These are phyloP conservation scores for Boletellus ananas DNA, from an alignment of 768 basidiomycete genomes.

Conservation along the genomic window DNA sequence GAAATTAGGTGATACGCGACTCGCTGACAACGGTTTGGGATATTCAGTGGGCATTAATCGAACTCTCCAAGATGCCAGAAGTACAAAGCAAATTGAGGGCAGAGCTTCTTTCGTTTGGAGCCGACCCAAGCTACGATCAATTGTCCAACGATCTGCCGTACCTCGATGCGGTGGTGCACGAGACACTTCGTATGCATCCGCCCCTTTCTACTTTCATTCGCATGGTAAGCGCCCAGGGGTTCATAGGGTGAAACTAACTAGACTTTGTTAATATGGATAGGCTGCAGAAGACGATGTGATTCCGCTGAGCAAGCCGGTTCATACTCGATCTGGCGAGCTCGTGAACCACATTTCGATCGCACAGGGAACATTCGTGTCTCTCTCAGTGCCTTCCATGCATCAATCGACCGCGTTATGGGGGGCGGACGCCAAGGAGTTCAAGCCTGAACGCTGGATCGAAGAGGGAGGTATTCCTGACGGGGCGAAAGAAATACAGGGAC, in stretches of 20 bases:
- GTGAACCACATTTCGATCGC: slow-evolving; percentile 40
- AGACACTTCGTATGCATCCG: slow-evolving; percentile 45
- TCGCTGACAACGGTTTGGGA: not conserved
- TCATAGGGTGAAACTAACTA: no score
- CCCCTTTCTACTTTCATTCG: slow-evolving; percentile 29
- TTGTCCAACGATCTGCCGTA: slow-evolving; percentile 41
- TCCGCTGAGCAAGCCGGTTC: slow-evolving; percentile 48
- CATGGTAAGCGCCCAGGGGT: not conserved
- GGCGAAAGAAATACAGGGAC: slow-evolving; percentile 45
- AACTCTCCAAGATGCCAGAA: slow-evolving; percentile 43
- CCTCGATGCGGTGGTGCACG: slow-evolving; percentile 50
- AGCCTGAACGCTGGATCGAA: slow-evolving; percentile 60
- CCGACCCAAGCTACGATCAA: slow-evolving; percentile 54
- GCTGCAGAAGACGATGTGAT: slow-evolving; percentile 53
- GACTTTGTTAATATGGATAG: slow-evolving; percentile 29
- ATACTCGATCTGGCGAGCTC: slow-evolving; percentile 35
- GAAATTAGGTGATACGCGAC: not conserved
- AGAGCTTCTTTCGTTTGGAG: slow-evolving; percentile 43
- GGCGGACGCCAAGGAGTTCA: slow-evolving; percentile 49
- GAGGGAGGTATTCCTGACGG: slow-evolving; percentile 21
- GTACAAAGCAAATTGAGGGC: slow-evolving; percentile 47
- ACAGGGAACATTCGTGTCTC: slow-evolving; percentile 44
- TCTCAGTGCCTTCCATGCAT: slow-evolving; percentile 47
- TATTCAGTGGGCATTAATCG: slow-evolving; percentile 50
- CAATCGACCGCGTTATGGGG: slow-evolving; percentile 56